Evolutionary conservation across 305 asterid species (phyloP).

Genomic region (Striga hermonthica): DNA sequence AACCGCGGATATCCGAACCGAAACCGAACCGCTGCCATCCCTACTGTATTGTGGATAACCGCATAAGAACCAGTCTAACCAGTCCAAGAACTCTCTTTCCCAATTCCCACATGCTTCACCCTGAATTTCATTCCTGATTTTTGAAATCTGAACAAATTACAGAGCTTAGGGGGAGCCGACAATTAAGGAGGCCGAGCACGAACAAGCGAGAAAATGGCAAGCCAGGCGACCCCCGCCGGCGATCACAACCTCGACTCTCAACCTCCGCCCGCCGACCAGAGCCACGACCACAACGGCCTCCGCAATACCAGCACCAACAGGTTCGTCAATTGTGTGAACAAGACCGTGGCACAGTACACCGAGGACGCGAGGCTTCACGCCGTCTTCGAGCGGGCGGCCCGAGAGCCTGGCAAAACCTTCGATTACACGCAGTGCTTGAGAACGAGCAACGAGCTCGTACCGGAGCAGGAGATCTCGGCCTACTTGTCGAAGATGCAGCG

Average conservation of each 20-base stretch:
- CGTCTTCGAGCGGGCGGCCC: slow-evolving; percentile 79
- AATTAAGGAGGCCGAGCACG: slow-evolving; percentile 2
- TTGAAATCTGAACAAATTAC: background rate
- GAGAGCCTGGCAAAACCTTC: slow-evolving; percentile 70
- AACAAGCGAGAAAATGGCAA: slow-evolving; percentile 41
- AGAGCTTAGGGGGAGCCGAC: background rate
- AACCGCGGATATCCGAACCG: too few relatives aligned
- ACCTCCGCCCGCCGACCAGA: slow-evolving; percentile 40
- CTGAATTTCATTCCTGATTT: slow-evolving; percentile 15
- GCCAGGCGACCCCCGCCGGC: slow-evolving; percentile 33
- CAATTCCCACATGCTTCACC: slow-evolving; percentile 1
- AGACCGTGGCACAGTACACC: slow-evolving; percentile 70
- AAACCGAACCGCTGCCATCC: too few relatives aligned
- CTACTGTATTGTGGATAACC: too few relatives aligned
- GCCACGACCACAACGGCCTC: slow-evolving; percentile 31
- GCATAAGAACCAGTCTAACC: too few relatives aligned
- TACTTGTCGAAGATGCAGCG: slow-evolving; percentile 74
- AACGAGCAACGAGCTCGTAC: slow-evolving; percentile 40
- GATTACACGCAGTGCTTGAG: slow-evolving; percentile 65
- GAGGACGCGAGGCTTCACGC: slow-evolving; percentile 76
- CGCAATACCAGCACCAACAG: slow-evolving; percentile 31
- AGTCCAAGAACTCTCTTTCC: too few relatives aligned
- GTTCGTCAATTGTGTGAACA: slow-evolving; percentile 44
- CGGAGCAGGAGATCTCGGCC: slow-evolving; percentile 66
- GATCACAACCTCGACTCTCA: slow-evolving; percentile 36